Base-by-base conservation (phyloP, 2,329 filamentous ascomycete species). In the Cladophialophora chaetospira region DNA sequence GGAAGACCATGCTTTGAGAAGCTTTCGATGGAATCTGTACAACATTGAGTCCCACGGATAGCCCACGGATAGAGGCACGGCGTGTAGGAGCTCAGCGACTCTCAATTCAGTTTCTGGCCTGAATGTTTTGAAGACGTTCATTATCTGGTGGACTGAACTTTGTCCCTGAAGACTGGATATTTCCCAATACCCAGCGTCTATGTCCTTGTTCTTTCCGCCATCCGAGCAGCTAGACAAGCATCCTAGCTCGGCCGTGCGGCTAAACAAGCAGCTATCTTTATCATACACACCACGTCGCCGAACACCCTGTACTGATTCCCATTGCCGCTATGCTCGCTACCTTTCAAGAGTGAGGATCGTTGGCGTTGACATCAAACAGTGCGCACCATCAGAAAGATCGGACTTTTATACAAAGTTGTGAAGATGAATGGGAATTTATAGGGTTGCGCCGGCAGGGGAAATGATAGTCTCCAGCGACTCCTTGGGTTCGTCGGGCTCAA, bases 1-100 rank as follows among this genome's bases (percentile, higher is more conserved):
- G 94, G 70, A 91, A 88, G 73, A 85, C 82, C 15, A 97, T 99
- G 94, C 73, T 95, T 65, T 97, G 51, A 58, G 25, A 15, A 5
- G 23, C n/a, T 21, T 29, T 29, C 15, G 21, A n/a, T 5, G 29
- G 31, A n/a, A 28, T n/a, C 25, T 52, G 50, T 58, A 61, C 28
- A 40, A 45, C 31, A 47, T 3, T 26, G 17, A 10, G 36, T 40
- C 4, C 23, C 8, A 19, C 36, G 17, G 8, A 11, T 19, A 40
- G 13, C 36, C n/a, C 17, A 19, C 8, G 23, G 36, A 40, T 8
- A 3, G 36, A 19, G 3, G 15, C 9, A 40, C 4, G 17, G 5
- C 8, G n/a, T 6, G 15, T 19, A 17, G 15, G 15, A 5, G 36
- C n/a, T 21, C 5, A 19, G n/a, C 36, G 6, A 28, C 42, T 26